Base-by-base conservation (phyloP, 257 asterid species). In the Fraxinus quadrangulata region DNA sequence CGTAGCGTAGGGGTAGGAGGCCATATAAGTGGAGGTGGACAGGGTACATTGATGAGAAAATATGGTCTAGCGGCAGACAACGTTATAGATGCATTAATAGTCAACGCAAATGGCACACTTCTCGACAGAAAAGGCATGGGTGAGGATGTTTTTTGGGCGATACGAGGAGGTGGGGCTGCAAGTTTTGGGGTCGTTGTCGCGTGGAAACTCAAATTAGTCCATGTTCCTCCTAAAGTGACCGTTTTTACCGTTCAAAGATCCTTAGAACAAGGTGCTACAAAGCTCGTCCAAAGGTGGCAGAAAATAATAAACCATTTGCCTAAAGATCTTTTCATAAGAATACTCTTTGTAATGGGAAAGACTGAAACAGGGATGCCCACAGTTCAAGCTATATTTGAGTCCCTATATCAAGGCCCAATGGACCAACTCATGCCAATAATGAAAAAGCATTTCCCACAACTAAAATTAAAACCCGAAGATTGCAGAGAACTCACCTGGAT, bases 111-210 rank as follows among this genome's bases (percentile, higher is more conserved):
- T 8, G 63, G 61, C 12, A 2, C n/a, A 11, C 59, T 71, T 39
- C 59, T 71, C 13, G 56, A 71, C 31, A 39, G 75, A 23, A 11
- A 23, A 40, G 31, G 17, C 75, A 71, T 71, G 75, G 75, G 75
- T 8, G 75, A 71, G 13, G 75, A 71, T 21, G 75, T 71, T n/a
- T 71, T 71, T 45, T 71, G 75, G 75, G 75, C 75, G n/a, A 71
- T 71, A 5, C 31, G 75, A 19, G 75, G 75, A 39, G 75, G 75
- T 34, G 75, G 75, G 10, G 75, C 56, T 9, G 75, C 33, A 11
- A 39, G 47, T 36, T 71, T 39, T n/a, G 61, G 75, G 2, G 51
- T 71, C 28, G n/a, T 71, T 4, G 47, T 34, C 14, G 31, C 75
- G 3, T 71, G 75, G 75, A 71, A 71, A 40, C 47, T 71, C 75